phyloP scores from a whole-genome alignment of 441 rosid genomes.

The Gossypium aridum region DNA sequence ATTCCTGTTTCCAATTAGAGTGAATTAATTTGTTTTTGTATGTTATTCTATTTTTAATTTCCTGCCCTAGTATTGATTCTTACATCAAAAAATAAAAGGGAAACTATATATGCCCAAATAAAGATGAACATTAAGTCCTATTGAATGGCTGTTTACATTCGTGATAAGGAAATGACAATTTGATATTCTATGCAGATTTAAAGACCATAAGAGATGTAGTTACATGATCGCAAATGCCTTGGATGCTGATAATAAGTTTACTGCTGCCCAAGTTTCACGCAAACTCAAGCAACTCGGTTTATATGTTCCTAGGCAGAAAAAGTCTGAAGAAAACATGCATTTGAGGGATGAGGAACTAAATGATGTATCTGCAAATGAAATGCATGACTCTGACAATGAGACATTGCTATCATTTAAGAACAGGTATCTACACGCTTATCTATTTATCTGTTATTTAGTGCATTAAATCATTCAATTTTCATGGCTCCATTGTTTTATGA shows the following conservation, averaged over 20 bases:
- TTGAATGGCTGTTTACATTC: neutral
- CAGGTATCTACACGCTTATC: conserved; percentile 34
- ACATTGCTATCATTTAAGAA: conserved; percentile 60
- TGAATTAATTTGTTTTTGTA: neutral
- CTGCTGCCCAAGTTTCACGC: conserved; percentile 76
- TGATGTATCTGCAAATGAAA: conserved; percentile 29
- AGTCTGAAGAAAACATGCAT: conserved; percentile 30
- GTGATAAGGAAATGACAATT: neutral
- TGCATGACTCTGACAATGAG: conserved; percentile 49
- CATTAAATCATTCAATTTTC: neutral
- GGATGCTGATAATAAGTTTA: conserved; percentile 48
- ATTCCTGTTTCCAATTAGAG: neutral
- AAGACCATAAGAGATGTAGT: conserved; percentile 72
- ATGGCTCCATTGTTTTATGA: neutral
- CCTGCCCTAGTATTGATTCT: neutral
- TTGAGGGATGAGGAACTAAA: conserved; percentile 45
- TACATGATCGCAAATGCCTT: conserved; percentile 74
- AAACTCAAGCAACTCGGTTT: conserved; percentile 86
- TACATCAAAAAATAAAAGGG: neutral
- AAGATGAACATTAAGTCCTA: neutral
- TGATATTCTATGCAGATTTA: conserved; percentile 46
- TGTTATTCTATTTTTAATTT: conserved; percentile 3
- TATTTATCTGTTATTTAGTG: neutral
- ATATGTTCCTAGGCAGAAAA: conserved; percentile 37
- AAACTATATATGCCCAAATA: neutral